These are phyloP conservation scores for Malassezia dermatis DNA, from an alignment of 1,284 basidiomycete species.

Conservation along the genomic window DNA sequence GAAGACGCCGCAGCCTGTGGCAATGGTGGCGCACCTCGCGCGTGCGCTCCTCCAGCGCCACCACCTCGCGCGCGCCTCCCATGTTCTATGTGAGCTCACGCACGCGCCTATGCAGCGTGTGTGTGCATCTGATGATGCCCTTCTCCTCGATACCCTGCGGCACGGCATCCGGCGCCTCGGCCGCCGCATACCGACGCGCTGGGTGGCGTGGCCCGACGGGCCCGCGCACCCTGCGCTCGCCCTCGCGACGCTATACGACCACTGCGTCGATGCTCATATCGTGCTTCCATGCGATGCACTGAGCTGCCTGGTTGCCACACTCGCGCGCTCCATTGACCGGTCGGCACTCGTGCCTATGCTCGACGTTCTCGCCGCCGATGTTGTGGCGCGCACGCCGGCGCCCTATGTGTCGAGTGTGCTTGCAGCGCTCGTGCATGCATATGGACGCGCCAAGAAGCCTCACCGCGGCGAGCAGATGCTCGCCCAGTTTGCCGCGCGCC, in stretches of 20 bases:
- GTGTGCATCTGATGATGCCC: background rate
- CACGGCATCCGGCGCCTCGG: background rate
- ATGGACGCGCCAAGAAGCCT: slow-evolving; percentile 6
- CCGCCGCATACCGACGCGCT: no score
- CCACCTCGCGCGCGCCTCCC: background rate
- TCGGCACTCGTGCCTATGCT: slow-evolving; percentile 1
- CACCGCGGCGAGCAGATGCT: slow-evolving; percentile 6
- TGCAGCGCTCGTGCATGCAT: slow-evolving; percentile 3
- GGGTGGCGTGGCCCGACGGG: background rate
- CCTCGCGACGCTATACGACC: slow-evolving; percentile 12
- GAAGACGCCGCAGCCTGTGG: background rate
- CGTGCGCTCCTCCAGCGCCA: background rate
- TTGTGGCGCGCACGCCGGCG: background rate
- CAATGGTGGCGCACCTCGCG: background rate
- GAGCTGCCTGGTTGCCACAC: background rate
- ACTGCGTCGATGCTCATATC: background rate
- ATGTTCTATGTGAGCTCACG: background rate
- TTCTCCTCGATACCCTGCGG: background rate
- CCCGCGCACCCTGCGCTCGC: slow-evolving; percentile 5
- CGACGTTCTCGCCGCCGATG: background rate
- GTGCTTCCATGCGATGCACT: background rate
- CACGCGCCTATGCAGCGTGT: background rate
- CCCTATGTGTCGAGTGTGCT: background rate
- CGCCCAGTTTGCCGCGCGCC: background rate
- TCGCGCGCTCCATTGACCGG: background rate